A percentile compares a stretch with the other conserved stretches of the same genome.
phyloP scores from a whole-genome alignment of 345 rosid genomes.

The Isatis tinctoria region DNA sequence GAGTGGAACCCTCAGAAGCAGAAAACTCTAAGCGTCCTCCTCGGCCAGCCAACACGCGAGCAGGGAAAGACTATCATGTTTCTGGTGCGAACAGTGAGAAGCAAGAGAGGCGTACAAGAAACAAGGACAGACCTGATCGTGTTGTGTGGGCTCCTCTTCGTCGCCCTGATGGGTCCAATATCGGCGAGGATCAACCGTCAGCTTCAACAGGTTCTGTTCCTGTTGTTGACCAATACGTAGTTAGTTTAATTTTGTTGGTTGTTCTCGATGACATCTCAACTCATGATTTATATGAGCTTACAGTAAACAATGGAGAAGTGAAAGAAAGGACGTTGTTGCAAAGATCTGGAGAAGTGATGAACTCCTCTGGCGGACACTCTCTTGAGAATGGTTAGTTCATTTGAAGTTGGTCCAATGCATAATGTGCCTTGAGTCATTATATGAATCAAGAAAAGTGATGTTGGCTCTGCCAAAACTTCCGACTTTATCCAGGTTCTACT shows the following conservation, averaged over 20 bases:
- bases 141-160: constrained; percentile 64
- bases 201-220: constrained; percentile 41
- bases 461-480: neutral
- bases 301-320: constrained; percentile 36
- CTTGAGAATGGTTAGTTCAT: constrained; percentile 40
- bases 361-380: constrained; percentile 30
- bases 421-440: neutral
- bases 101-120: constrained; percentile 48
- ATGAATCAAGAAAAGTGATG: neutral
- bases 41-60: constrained; percentile 32
- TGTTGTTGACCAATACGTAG: neutral
- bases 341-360: constrained; percentile 22
- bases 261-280: constrained; percentile 4
- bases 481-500: constrained; percentile 37
- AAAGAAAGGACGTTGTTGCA: constrained; percentile 32
- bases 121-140: constrained; percentile 76
- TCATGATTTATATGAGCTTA: neutral
- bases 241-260: constrained; percentile 7
- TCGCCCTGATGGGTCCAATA: constrained; percentile 47
- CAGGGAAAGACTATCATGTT: constrained; percentile 43
- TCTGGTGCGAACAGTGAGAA: constrained; percentile 40
- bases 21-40: constrained; percentile 39
- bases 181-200: constrained; percentile 39
- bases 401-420: constrained; percentile 11
- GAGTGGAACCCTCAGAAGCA: constrained; percentile 30